Conservation (phyloP, 768 basidiomycete species). For the Mycena sanguinolenta region DNA sequence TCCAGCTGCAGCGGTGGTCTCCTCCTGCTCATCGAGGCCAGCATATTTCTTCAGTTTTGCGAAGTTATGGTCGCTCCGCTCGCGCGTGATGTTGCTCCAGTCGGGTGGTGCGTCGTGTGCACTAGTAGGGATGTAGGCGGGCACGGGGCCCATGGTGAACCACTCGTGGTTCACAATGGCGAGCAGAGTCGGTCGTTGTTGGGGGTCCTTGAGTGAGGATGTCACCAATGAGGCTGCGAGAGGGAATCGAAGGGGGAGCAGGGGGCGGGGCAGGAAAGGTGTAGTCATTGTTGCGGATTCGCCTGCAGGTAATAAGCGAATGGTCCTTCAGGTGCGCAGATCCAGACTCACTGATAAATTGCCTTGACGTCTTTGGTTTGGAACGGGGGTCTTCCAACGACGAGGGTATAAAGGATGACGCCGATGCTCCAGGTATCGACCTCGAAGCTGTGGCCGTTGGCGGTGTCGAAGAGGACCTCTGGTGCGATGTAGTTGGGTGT, state of each 20-base stretch:
- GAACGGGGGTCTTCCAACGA: constrained; percentile 96
- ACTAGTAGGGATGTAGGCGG: constrained; percentile 82
- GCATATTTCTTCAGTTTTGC: constrained; percentile 72
- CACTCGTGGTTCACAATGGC: constrained; percentile 89
- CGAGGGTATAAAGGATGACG: constrained; percentile 95
- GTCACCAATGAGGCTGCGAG: constrained; percentile 81
- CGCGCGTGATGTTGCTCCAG: constrained; percentile 75
- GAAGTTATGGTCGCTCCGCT: constrained; percentile 78
- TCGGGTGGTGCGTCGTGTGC: constrained; percentile 84
- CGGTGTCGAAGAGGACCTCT: constrained; percentile 95
- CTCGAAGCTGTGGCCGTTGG: constrained; percentile 97
- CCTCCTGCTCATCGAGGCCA: constrained; percentile 74
- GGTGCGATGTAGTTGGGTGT: constrained; percentile 99
- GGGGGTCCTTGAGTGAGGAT: constrained; percentile 91
- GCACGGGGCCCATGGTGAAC: constrained; percentile 86
- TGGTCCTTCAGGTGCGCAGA: neutral
- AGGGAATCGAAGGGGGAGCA: constrained; percentile 55
- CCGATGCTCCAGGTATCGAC: constrained; percentile 99
- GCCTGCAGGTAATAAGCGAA: constrained; percentile 56
- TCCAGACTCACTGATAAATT: constrained; percentile 83
- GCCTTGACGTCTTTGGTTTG: constrained; percentile 98
- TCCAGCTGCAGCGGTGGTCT: constrained; percentile 48
- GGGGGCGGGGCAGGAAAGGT: constrained; percentile 87
- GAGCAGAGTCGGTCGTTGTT: constrained; percentile 83
- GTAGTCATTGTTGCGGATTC: constrained; percentile 94